Evolutionary conservation across 768 basidiomycete genomes (phyloP).

Genomic region (Auricularia cornea): DNA sequence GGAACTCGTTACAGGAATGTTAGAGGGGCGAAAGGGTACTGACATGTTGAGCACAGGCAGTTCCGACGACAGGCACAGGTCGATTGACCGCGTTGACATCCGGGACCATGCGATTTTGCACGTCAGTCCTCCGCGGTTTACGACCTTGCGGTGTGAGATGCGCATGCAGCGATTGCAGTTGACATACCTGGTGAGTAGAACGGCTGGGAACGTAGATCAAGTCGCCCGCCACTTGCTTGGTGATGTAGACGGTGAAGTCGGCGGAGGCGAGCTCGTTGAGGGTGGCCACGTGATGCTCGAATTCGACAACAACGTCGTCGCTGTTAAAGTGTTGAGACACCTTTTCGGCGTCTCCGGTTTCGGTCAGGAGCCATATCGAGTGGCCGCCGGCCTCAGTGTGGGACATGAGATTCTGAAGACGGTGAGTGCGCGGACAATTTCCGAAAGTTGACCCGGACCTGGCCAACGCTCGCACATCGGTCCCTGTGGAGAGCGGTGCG

Average conservation of each 20-base stretch:
- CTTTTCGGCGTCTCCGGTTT: constrained; percentile 42
- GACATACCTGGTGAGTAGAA: constrained; percentile 57
- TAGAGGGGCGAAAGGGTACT: neutral
- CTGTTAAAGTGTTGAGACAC: constrained; percentile 49
- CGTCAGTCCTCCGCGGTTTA: constrained; percentile 73
- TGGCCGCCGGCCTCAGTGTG: constrained; percentile 64
- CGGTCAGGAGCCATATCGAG: constrained; percentile 85
- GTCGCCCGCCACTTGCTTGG: constrained; percentile 69
- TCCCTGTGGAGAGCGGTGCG: constrained; percentile 84
- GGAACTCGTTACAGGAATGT: neutral
- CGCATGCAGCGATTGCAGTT: no score
- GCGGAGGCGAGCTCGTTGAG: constrained; percentile 56
- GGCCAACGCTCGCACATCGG: constrained; percentile 39
- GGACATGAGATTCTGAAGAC: constrained; percentile 78
- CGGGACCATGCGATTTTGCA: constrained; percentile 83
- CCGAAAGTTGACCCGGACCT: neutral
- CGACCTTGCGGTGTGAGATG: constrained; percentile 28
- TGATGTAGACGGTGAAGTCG: constrained; percentile 60
- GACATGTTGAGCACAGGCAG: constrained; percentile 75
- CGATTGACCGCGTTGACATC: constrained; percentile 61
- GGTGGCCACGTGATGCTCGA: constrained; percentile 60
- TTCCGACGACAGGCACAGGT: constrained; percentile 57
- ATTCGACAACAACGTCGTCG: constrained; percentile 50
- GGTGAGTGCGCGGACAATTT: no score
- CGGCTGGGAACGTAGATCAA: constrained; percentile 73